Conservation (phyloP, 768 basidiomycete genomes). For the Mrakia frigida region DNA sequence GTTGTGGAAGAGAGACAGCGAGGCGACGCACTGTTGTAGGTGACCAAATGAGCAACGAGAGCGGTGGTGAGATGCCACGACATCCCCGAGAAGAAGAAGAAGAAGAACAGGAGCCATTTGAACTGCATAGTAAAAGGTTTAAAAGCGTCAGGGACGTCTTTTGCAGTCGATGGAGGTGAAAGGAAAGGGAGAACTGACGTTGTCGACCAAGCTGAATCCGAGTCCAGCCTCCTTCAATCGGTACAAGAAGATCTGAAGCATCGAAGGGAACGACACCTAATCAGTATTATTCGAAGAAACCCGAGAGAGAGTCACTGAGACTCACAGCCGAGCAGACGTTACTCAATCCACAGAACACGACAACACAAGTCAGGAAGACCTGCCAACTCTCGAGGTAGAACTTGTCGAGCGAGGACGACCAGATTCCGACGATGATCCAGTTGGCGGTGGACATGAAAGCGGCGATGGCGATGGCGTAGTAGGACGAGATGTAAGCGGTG, state of each 20-base stretch:
- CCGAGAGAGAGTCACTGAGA: background rate
- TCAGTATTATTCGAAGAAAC: background rate
- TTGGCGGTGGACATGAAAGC: conserved; percentile 30
- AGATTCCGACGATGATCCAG: conserved; percentile 32
- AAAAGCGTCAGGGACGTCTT: background rate
- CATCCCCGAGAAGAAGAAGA: conserved; percentile 31
- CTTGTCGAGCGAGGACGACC: conserved; percentile 36
- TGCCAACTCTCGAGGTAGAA: conserved; percentile 44
- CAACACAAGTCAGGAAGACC: conserved; percentile 41
- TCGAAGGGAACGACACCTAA: background rate
- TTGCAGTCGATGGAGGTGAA: background rate
- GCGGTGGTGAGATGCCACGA: conserved; percentile 31
- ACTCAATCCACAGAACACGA: conserved; percentile 42
- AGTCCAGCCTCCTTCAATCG: conserved; percentile 42
- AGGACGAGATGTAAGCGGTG: conserved; percentile 51
- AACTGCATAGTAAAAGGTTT: background rate
- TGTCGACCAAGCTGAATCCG: conserved; percentile 39
- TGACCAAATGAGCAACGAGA: conserved; percentile 40
- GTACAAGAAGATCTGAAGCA: conserved; percentile 40
- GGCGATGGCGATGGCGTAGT: conserved; percentile 38
- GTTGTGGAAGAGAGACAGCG: background rate
- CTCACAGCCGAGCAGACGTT: conserved; percentile 40
- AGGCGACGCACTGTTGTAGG: conserved; percentile 30
- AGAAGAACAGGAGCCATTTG: conserved; percentile 24
- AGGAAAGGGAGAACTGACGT: background rate